phyloP scores from a whole-genome alignment of 139 green algal genomes.

The Desmodesmus armatus region DNA sequence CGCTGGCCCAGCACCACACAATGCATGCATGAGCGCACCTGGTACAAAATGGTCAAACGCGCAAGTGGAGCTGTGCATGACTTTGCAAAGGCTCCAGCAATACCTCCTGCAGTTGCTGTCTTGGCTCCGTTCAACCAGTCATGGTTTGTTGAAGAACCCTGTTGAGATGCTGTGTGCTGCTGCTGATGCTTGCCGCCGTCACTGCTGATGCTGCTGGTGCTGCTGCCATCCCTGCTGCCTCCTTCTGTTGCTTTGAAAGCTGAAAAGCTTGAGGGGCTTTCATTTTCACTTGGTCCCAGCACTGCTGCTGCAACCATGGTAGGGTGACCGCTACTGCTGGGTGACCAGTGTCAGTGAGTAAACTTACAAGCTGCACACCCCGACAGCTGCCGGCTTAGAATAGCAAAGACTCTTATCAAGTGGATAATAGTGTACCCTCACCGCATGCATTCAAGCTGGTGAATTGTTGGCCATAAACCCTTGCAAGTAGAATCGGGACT shows the following conservation, averaged over 20 bases:
- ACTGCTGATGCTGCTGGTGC: not conserved
- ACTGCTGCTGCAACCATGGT: not conserved
- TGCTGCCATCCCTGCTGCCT: not conserved
- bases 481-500: too few species aligned
- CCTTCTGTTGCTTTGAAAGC: not conserved
- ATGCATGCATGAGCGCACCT: constrained; percentile 70
- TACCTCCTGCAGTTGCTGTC: constrained; percentile 82
- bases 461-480: too few species aligned
- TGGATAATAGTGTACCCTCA: too few species aligned
- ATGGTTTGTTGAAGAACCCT: not conserved
- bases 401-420: too few species aligned
- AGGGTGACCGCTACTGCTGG: not conserved
- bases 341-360: too few species aligned
- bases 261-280: not conserved
- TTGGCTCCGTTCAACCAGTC: constrained; percentile 56
- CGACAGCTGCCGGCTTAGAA: too few species aligned
- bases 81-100: constrained; percentile 93
- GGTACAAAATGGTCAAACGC: constrained; percentile 96
- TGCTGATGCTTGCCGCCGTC: not conserved
- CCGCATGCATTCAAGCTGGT: too few species aligned
- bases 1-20: too few species aligned
- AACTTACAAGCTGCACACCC: too few species aligned
- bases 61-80: constrained; percentile 90
- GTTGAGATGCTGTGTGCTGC: not conserved
- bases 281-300: not conserved